Evolutionary conservation across 2,329 filamentous ascomycete genomes (phyloP), one percentile per base, ranked within the genome.

Genomic region (Monosporascus sp.): DNA sequence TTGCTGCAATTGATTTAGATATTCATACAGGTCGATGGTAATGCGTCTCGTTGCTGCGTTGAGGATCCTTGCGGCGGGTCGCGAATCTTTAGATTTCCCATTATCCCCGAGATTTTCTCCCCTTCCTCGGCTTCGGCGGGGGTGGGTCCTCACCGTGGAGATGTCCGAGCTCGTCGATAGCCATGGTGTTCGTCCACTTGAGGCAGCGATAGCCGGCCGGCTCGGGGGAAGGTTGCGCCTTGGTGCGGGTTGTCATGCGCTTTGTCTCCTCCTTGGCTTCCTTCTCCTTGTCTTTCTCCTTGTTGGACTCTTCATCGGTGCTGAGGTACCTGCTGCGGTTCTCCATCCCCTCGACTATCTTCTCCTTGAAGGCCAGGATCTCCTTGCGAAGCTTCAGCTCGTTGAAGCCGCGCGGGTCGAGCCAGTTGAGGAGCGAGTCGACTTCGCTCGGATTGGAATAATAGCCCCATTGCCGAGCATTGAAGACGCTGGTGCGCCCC

Each of bases 341-440:
- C 63, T 86, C 78, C 92, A 97, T 97, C 64, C 91, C 85, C 57
- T 81, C 79, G 24, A 80, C 75, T 58, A 97, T 96, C 63, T 84
- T 83, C 41, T 92, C 86, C 49, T 85, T 86, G 74, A 87, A 96
- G 20, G 78, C 73, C 49, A 87, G 75, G 4, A 99, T 79, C 69
- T 97, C 93, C 71, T 97, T 97, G 56, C 88, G 84, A 49, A 99
- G 78, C 66, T 91, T 92, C 58, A 88, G 74, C 72, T 99, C 94
- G 58, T 96, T 91, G 59, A 87, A 79, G 1, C 94, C 94, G 17
- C 90, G 87, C 14, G 86, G 81, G 65, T 99, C 93, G 5, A 99
- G 80, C 92, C 94, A 99, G 50, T 81, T 81, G 57, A 97, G 84
- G 19, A 99, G 79, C 50, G 81, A 81, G 56, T 94, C 89, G 5